Conservation (phyloP, 352 stramenopile species). For the Globisporangium yorkense region DNA sequence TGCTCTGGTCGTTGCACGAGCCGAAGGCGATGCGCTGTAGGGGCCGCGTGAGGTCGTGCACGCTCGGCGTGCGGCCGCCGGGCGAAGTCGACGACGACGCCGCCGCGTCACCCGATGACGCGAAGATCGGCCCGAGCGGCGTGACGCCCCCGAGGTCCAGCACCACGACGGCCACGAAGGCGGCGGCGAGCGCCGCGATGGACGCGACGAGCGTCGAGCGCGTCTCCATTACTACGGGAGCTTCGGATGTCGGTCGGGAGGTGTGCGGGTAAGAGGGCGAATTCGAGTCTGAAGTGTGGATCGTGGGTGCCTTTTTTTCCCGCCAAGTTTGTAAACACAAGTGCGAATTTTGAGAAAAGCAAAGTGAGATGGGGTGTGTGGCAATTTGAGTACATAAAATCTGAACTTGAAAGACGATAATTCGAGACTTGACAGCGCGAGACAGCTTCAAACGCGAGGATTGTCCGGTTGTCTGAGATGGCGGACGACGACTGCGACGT, state of each 20-base stretch:
- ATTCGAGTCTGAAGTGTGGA: background rate
- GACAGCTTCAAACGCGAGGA: too few species aligned
- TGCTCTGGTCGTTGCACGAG: conserved; percentile 86
- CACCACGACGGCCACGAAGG: conserved; percentile 7
- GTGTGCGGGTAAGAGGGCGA: background rate
- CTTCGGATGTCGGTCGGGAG: background rate
- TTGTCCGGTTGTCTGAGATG: too few species aligned
- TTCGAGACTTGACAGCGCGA: too few species aligned
- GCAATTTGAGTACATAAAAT: too few species aligned
- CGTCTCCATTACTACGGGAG: conserved; percentile 8
- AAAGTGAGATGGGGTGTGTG: too few species aligned
- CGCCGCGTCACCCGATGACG: background rate
- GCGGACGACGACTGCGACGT: too few species aligned
- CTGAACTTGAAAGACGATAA: too few species aligned
- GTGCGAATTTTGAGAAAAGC: too few species aligned
- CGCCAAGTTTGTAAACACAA: too few species aligned
- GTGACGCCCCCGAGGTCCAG: conserved; percentile 2
- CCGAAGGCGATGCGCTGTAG: conserved; percentile 66
- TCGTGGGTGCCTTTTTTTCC: too few species aligned
- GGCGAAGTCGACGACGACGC: too few species aligned
- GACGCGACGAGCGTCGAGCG: conserved; percentile 1
- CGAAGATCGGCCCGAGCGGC: background rate
- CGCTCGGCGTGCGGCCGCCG: conserved; percentile 12
- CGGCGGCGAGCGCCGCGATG: conserved; percentile 4
- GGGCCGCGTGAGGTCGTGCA: conserved; percentile 42